phyloP scores from a whole-genome alignment of 2,329 filamentous ascomycete species.

The Aspergillus sp. region DNA sequence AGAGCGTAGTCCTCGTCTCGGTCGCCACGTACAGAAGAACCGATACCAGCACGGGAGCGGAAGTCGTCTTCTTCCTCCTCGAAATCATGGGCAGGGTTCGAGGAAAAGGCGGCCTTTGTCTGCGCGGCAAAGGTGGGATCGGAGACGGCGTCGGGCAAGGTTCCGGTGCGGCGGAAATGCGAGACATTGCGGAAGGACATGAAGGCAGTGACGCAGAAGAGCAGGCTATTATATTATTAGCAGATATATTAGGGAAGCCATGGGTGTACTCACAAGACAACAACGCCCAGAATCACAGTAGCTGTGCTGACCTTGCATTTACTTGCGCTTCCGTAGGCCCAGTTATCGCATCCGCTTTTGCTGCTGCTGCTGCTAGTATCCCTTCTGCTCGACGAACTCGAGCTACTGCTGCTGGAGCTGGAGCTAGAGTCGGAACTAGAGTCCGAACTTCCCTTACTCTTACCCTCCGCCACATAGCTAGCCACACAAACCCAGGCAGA shows the following conservation, averaged over 20 bases:
- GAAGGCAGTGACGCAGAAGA: slow-evolving; percentile 55
- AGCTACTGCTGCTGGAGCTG: slow-evolving; percentile 34
- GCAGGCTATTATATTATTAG: slow-evolving; percentile 42
- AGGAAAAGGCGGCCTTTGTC: slow-evolving; percentile 50
- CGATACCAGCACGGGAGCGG: slow-evolving; percentile 43
- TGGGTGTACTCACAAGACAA: slow-evolving; percentile 54
- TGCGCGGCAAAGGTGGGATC: slow-evolving; percentile 53
- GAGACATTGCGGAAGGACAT: slow-evolving; percentile 58
- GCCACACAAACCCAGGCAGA: slow-evolving; percentile 59
- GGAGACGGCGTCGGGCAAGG: slow-evolving; percentile 50
- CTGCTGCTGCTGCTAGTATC: slow-evolving; percentile 37
- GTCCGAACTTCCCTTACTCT: slow-evolving; percentile 48
- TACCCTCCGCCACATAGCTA: slow-evolving; percentile 58
- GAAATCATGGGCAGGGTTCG: slow-evolving; percentile 48
- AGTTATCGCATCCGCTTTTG: slow-evolving; percentile 54
- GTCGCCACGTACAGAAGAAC: slow-evolving; percentile 42
- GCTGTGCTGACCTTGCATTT: slow-evolving; percentile 61
- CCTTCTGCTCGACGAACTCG: slow-evolving; percentile 25
- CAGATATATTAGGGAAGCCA: background rate
- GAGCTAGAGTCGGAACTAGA: slow-evolving; percentile 30
- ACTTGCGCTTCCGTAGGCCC: slow-evolving; percentile 55
- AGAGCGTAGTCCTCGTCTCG: slow-evolving; percentile 56
- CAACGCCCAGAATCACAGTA: slow-evolving; percentile 57
- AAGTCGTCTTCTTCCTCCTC: slow-evolving; percentile 50
- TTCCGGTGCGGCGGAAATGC: slow-evolving; percentile 59